Conservation (phyloP, 2,329 filamentous ascomycete genomes). For the Hypoxylon sp. region DNA sequence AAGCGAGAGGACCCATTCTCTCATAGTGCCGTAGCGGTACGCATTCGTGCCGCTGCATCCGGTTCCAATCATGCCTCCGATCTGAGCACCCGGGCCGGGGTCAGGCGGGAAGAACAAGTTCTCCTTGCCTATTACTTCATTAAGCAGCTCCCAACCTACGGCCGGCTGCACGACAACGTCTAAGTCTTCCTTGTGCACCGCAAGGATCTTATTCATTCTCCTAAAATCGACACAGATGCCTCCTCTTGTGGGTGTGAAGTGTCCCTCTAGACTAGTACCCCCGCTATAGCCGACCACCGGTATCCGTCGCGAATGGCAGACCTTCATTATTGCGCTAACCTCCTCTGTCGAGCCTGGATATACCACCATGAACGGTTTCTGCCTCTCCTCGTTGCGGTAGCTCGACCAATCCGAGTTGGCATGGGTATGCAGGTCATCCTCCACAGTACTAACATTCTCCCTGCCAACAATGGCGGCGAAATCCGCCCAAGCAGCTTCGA, state of each 20-base stretch:
- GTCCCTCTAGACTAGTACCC: slow-evolving; percentile 83
- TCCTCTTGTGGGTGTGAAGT: slow-evolving; percentile 79
- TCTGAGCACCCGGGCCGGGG: slow-evolving; percentile 86
- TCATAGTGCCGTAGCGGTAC: slow-evolving; percentile 89
- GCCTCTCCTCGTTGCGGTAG: slow-evolving; percentile 64
- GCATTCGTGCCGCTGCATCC: slow-evolving; percentile 81
- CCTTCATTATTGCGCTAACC: slow-evolving; percentile 80
- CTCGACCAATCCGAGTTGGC: slow-evolving; percentile 75
- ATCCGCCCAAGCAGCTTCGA: slow-evolving; percentile 79
- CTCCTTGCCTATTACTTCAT: slow-evolving; percentile 76
- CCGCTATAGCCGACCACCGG: slow-evolving; percentile 83
- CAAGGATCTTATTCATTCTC: slow-evolving; percentile 79
- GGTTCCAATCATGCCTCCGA: slow-evolving; percentile 84
- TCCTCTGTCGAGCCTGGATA: slow-evolving; percentile 81
- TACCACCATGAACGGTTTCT: slow-evolving; percentile 76
- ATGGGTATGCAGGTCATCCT: slow-evolving; percentile 69
- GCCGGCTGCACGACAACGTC: slow-evolving; percentile 80
- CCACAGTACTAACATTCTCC: slow-evolving; percentile 74
- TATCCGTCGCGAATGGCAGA: slow-evolving; percentile 78
- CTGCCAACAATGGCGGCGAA: slow-evolving; percentile 74
- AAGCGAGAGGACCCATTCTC: slow-evolving; percentile 86
- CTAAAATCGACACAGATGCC: slow-evolving; percentile 84
- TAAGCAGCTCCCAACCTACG: slow-evolving; percentile 83
- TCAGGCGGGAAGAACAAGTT: slow-evolving; percentile 89
- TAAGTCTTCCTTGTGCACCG: slow-evolving; percentile 76